Conservation (phyloP, 345 rosid species). For the Hibiscus tridactylites region DNA sequence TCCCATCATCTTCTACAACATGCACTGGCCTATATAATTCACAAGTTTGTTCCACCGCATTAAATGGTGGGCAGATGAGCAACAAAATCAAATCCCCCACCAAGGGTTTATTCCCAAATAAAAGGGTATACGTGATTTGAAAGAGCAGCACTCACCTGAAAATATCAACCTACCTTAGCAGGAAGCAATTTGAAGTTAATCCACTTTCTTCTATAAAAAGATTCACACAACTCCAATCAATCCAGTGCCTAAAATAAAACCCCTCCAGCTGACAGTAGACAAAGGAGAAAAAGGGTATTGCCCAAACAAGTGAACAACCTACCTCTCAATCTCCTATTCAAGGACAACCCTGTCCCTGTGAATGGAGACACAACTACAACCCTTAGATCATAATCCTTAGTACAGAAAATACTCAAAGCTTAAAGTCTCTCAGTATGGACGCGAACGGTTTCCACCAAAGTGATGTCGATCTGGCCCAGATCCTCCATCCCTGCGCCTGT, state of each 20-base stretch:
- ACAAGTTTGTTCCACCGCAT: background rate
- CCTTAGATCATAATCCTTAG: conserved; percentile 43
- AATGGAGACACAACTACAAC: conserved; percentile 38
- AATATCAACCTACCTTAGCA: conserved; percentile 67
- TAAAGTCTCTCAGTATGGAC: conserved; percentile 64
- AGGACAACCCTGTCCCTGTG: conserved; percentile 35
- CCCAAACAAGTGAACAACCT: conserved; percentile 57
- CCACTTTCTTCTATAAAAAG: conserved; percentile 68
- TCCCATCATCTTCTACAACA: conserved; percentile 14
- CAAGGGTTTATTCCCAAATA: background rate
- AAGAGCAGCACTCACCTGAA: conserved; percentile 70
- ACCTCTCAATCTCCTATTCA: conserved; percentile 63
- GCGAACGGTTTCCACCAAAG: conserved; percentile 84
- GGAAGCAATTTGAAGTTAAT: conserved; percentile 57
- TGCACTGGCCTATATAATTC: background rate
- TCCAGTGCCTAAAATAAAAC: conserved; percentile 31
- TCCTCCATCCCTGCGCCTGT: conserved; percentile 74
- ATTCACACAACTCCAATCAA: conserved; percentile 52
- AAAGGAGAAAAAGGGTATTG: conserved; percentile 38
- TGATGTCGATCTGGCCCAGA: conserved; percentile 83
- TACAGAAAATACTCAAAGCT: conserved; percentile 43
- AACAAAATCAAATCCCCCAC: background rate
- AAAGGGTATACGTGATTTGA: conserved; percentile 12
- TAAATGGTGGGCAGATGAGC: background rate
- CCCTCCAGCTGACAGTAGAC: conserved; percentile 24